phyloP scores from a whole-genome alignment of 1,284 basidiomycete species.

The Apiotrichum porosum region DNA sequence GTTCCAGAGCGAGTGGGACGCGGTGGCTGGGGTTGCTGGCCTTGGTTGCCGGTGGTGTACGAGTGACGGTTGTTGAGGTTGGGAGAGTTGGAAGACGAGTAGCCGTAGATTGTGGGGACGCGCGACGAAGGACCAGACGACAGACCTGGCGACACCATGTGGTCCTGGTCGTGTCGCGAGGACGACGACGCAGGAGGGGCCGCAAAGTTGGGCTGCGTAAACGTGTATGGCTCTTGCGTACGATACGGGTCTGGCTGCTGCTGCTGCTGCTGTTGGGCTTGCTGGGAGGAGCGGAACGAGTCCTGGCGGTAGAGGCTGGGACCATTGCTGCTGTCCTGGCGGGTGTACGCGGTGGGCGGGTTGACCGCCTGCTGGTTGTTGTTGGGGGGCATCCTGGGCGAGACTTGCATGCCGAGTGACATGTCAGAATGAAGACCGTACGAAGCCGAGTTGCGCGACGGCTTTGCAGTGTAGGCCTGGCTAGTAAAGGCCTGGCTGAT shows the following conservation, averaged over 20 bases:
- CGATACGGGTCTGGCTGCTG: neutral
- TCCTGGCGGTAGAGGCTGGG: constrained; percentile 1
- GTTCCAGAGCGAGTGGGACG: constrained; percentile 46
- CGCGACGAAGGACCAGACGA: constrained; percentile 12
- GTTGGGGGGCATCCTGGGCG: neutral
- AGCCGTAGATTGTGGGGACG: constrained; percentile 16
- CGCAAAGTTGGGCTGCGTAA: constrained; percentile 25
- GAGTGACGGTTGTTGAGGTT: constrained; percentile 47
- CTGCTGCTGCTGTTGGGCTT: neutral
- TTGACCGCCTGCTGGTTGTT: neutral
- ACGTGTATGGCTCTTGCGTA: constrained; percentile 1
- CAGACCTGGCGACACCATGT: constrained; percentile 7
- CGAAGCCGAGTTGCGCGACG: constrained; percentile 42
- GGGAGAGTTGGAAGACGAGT: constrained; percentile 38
- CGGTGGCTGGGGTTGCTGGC: constrained; percentile 22
- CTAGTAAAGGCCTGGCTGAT: constrained; percentile 23
- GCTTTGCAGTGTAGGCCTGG: constrained; percentile 34
- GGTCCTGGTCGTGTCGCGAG: constrained; percentile 20
- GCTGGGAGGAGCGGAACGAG: constrained; percentile 3
- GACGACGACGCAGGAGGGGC: constrained; percentile 28
- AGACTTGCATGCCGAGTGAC: constrained; percentile 36
- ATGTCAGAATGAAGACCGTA: constrained; percentile 41
- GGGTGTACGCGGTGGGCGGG: constrained; percentile 2
- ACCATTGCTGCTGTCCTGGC: neutral
- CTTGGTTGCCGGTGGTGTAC: neutral